Evolutionary conservation across 345 rosid species (phyloP), one percentile per base, ranked within the genome.

Genomic region (Leavenworthia alabamica): DNA sequence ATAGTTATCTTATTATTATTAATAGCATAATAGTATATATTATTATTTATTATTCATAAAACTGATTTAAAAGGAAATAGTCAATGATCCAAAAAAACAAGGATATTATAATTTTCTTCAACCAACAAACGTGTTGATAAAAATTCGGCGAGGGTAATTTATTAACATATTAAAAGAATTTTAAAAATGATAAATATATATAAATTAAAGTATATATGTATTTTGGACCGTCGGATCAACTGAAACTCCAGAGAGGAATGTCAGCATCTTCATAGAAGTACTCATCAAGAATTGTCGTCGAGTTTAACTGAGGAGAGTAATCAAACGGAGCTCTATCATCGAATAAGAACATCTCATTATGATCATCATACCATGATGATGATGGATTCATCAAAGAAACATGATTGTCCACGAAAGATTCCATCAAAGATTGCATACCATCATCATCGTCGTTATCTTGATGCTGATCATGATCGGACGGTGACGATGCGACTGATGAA

Each of bases 191-290:
- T 20, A 11, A 46, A 36, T 20, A 58, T 14, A 69, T 44, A 62
- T 19, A 27, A 53, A 48, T 0, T 50, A 27, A 32, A 46, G 5
- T 31, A 42, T 68, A 32, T 13, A 70, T 37, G n/a, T n/a, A n/a
- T n/a, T 46, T 0, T 62, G 22, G 48, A 70, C 68, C 74, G 50
- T 54, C 8, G 45, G 68, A 62, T 70, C 78, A 79, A 77, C 77
- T 73, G 75, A 91, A 91, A 78, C 79, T 86, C 98, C 98, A 91
- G 8, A 91, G 79, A 19, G 78, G 82, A 73, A 91, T 79, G 41
- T 88, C 85, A 15, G 73, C 80, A 60, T 81, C 88, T 62, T 88
- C 89, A 22, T 80, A 75, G 22, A 78, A 78, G 60, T 82, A 86
- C 46, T 88, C 89, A 16, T 72, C 53, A 5, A 63, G 58, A 7